Evolutionary conservation across 2,329 filamentous ascomycete species (phyloP).

Genomic region (Exophiala sp.): DNA sequence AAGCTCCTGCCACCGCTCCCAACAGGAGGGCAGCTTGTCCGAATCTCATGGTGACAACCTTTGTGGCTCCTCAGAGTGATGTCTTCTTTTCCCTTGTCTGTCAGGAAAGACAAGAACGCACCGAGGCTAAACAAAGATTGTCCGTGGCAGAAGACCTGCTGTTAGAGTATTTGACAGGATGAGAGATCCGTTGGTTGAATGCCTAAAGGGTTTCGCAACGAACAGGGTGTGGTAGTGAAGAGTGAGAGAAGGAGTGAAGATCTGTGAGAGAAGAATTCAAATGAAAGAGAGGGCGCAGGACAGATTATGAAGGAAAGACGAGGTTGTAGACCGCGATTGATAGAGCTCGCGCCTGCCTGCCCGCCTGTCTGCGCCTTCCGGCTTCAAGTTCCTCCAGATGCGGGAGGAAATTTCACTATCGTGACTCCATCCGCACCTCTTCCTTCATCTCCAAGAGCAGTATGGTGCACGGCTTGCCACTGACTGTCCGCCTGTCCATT

Average conservation of each 20-base stretch:
- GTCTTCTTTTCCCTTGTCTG: slow-evolving; percentile 1
- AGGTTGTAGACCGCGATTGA: not conserved
- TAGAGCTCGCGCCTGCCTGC: not conserved
- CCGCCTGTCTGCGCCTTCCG: not conserved
- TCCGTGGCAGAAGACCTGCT: not conserved
- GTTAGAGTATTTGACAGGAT: not conserved
- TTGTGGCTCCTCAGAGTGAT: not conserved
- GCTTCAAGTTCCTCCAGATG: not conserved
- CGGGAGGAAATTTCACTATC: not conserved
- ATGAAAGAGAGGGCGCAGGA: not conserved
- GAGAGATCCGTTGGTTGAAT: not conserved
- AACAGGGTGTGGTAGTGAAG: not conserved
- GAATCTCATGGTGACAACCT: slow-evolving; percentile 13
- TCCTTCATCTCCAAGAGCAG: not conserved
- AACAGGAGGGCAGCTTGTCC: slow-evolving; percentile 5
- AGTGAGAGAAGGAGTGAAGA: slow-evolving; percentile 5
- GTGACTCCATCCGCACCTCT: not conserved
- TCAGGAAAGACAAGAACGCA: not conserved
- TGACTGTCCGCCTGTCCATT: not conserved
- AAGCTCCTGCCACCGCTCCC: slow-evolving; percentile 8
- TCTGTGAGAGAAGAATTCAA: slow-evolving; percentile 1
- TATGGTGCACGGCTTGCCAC: not conserved
- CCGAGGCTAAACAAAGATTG: not conserved
- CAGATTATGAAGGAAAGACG: slow-evolving; percentile 3
- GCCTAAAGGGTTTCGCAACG: not conserved